Evolutionary conservation across 805 yeast species (phyloP).

Genomic region (Kuraishia piskuri): DNA sequence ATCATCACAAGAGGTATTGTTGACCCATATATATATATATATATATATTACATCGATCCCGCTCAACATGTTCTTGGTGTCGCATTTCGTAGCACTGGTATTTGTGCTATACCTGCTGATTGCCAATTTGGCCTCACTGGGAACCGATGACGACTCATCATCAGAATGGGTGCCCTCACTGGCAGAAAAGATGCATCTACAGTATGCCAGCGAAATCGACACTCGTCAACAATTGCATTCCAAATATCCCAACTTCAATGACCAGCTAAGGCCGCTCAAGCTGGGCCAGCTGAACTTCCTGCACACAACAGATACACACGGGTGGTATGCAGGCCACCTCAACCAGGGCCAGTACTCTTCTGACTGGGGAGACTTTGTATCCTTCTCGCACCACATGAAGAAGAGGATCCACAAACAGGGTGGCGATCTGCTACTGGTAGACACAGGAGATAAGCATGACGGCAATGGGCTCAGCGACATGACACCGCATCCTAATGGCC

Average conservation of each 20-base stretch:
- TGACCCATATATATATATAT: not conserved
- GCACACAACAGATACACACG: conserved; percentile 97
- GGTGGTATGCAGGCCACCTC: conserved; percentile 89
- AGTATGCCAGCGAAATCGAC: conserved; percentile 3
- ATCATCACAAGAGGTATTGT: too few relatives aligned
- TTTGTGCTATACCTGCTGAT: conserved; percentile 5
- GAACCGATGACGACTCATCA: not conserved
- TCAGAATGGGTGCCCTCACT: not conserved
- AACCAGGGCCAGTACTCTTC: conserved; percentile 71
- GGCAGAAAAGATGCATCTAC: not conserved
- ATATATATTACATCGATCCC: not conserved
- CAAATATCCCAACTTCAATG: conserved; percentile 23
- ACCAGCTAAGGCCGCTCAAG: conserved; percentile 39
- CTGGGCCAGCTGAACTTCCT: conserved; percentile 76
- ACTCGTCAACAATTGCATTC: conserved; percentile 22
- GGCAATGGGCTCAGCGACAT: conserved; percentile 89
- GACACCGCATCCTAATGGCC: conserved; percentile 61
- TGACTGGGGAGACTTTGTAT: conserved; percentile 87
- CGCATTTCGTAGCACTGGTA: conserved; percentile 4
- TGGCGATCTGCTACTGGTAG: conserved; percentile 66
- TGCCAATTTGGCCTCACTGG: conserved; percentile 4
- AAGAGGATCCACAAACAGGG: conserved; percentile 31
- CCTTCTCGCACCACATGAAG: conserved; percentile 51
- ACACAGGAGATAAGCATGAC: conserved; percentile 91
- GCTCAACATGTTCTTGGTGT: conserved; percentile 2